Evolutionary conservation across 352 stramenopile genomes (phyloP).

Genomic region (Pythium guiyangense): DNA sequence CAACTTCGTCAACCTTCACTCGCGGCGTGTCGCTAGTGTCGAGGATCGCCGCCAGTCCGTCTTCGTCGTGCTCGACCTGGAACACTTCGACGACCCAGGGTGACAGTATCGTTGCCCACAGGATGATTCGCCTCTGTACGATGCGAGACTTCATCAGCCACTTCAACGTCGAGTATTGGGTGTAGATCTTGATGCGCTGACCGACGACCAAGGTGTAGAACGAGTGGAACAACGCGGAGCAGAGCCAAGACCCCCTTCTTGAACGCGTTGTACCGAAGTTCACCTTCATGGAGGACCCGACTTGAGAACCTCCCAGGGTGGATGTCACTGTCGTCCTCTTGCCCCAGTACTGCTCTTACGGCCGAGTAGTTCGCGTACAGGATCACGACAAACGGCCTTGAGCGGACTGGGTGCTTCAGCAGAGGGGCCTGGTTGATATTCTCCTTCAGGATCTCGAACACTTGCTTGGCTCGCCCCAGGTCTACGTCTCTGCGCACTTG

Average conservation of each 20-base stretch:
- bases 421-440: slow-evolving; percentile 10
- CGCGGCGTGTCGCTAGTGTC: slow-evolving; percentile 8
- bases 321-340: slow-evolving; percentile 9
- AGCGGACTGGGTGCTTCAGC: slow-evolving; percentile 9
- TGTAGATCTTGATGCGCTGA: slow-evolving; percentile 13
- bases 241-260: slow-evolving; percentile 16
- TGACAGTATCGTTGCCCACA: slow-evolving; percentile 15
- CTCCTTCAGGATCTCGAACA: slow-evolving; percentile 14
- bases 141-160: slow-evolving; percentile 16
- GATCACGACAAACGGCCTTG: slow-evolving; percentile 8
- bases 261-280: slow-evolving; percentile 10
- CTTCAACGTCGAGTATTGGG: slow-evolving; percentile 13
- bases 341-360: slow-evolving; percentile 10
- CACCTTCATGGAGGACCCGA: slow-evolving; percentile 4
- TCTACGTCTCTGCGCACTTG: neutral
- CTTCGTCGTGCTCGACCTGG: slow-evolving; percentile 1
- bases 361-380: slow-evolving; percentile 19
- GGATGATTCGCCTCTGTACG: slow-evolving; percentile 3
- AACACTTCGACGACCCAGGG: slow-evolving; percentile 7
- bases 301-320: slow-evolving; percentile 13
- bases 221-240: slow-evolving; percentile 6
- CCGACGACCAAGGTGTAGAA: slow-evolving; percentile 8
- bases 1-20: slow-evolving; percentile 5
- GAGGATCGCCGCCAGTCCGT: slow-evolving; percentile 4
- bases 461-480: neutral